Percentiles rank a stretch among this genome's conserved stretches.
Conservation (phyloP, 768 basidiomycete genomes). For the Mycena pura region DNA sequence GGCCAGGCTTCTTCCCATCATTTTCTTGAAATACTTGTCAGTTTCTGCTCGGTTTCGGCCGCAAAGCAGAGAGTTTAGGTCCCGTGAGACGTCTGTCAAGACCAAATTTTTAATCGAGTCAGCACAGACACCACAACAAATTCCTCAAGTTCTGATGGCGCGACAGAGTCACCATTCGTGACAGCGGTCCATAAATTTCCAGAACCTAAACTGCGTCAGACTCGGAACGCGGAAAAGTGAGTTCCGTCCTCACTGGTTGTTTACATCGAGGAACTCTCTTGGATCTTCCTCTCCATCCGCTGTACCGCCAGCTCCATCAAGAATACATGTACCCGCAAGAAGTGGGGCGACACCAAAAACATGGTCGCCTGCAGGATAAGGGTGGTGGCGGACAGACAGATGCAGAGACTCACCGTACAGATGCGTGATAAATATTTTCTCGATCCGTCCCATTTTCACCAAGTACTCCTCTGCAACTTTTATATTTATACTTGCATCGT, state of each 20-base stretch:
- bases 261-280: slow-evolving; percentile 47
- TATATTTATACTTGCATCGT: no score
- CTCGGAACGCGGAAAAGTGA: background rate
- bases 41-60: no score
- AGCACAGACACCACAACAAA: no score
- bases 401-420: slow-evolving; percentile 69
- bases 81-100: no score
- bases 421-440: slow-evolving; percentile 89
- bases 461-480: no score
- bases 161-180: no score
- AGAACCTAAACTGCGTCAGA: slow-evolving; percentile 52
- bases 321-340: slow-evolving; percentile 66
- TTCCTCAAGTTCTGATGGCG: no score
- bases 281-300: slow-evolving; percentile 66
- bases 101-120: no score
- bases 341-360: slow-evolving; percentile 78
- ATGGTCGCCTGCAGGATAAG: slow-evolving; percentile 68
- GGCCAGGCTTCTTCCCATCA: no score
- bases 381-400: background rate
- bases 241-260: slow-evolving; percentile 40
- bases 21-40: no score
- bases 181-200: slow-evolving; percentile 88
- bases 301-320: slow-evolving; percentile 79
- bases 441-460: slow-evolving; percentile 81
- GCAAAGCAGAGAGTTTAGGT: no score